Conservation (phyloP, 192 early-diverging fungal genomes). For the Coemansia sp. region DNA sequence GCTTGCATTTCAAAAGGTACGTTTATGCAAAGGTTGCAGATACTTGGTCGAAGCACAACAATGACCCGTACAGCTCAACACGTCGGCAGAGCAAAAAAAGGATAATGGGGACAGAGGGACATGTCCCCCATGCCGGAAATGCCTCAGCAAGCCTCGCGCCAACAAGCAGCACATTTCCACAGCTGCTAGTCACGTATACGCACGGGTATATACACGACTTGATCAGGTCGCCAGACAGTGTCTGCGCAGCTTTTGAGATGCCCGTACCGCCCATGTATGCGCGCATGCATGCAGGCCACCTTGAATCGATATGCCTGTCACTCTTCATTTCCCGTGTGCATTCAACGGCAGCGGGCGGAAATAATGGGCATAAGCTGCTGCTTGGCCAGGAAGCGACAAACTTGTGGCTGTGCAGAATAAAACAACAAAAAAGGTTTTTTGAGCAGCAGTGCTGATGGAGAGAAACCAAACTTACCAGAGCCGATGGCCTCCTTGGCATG, state of each 20-base stretch:
- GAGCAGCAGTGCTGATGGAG: no score
- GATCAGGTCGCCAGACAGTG: not conserved
- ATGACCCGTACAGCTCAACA: not conserved
- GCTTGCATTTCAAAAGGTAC: not conserved
- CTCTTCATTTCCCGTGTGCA: not conserved
- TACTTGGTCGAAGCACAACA: not conserved
- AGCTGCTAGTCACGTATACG: no score
- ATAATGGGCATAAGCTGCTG: not conserved
- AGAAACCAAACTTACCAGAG: slow-evolving; percentile 6
- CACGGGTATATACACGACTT: not conserved
- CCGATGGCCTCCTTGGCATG: not conserved
- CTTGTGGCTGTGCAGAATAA: not conserved
- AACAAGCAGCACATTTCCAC: no score
- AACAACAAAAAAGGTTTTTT: not conserved
- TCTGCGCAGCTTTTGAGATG: no score
- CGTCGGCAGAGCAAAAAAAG: not conserved
- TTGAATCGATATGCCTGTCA: not conserved
- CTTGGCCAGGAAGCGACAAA: no score
- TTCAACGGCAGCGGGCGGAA: not conserved
- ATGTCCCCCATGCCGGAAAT: not conserved
- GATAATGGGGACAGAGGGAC: not conserved
- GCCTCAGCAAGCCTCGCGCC: no score
- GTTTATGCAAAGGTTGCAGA: not conserved
- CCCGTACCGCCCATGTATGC: no score
- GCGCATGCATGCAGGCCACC: not conserved